These are phyloP conservation scores for Penicillium cataractarum DNA, from an alignment of 495 filamentous ascomycete genomes.

Conservation along the genomic window DNA sequence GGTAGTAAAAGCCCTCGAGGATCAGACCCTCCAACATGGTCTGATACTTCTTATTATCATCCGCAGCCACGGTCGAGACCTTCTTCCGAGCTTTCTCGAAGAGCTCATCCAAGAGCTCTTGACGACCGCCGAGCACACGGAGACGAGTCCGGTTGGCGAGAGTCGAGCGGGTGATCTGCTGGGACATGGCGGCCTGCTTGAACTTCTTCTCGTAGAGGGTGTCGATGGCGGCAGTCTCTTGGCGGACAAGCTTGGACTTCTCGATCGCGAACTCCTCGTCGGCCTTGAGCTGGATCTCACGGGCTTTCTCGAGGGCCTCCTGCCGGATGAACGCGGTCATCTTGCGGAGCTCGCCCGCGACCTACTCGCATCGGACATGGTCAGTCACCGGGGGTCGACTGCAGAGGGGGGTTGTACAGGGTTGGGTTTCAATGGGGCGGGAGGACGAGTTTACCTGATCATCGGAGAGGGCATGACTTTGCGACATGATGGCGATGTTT, in stretches of 20 bases:
- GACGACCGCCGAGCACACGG: slow-evolving; percentile 79
- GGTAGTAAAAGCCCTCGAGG: slow-evolving; percentile 85
- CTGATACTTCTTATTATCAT: slow-evolving; percentile 75
- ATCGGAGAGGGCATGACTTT: slow-evolving; percentile 91
- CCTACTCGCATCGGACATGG: slow-evolving; percentile 53
- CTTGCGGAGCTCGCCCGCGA: slow-evolving; percentile 94
- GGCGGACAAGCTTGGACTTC: slow-evolving; percentile 95
- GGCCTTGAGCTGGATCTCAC: slow-evolving; percentile 95
- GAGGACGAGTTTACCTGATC: slow-evolving; percentile 65
- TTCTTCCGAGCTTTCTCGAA: slow-evolving; percentile 77
- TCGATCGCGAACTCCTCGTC: slow-evolving; percentile 98
- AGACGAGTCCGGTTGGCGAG: slow-evolving; percentile 93
- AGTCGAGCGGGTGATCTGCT: slow-evolving; percentile 95
- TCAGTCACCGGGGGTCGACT: slow-evolving; percentile 20
- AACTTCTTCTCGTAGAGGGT: slow-evolving; percentile 92
- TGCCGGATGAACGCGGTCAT: slow-evolving; percentile 99
- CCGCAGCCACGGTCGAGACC: slow-evolving; percentile 61
- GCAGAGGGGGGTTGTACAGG: slow-evolving; percentile 3
- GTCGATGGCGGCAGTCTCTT: slow-evolving; percentile 93
- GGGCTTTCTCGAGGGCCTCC: slow-evolving; percentile 94
- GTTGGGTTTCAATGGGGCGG: background rate
- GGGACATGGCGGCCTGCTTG: slow-evolving; percentile 94
- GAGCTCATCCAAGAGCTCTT: slow-evolving; percentile 89
- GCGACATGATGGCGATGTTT: slow-evolving; percentile 72
- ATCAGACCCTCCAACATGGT: slow-evolving; percentile 74